Evolutionary conservation across 2,329 filamentous ascomycete species (phyloP).

Genomic region (Colletotrichum sp.): DNA sequence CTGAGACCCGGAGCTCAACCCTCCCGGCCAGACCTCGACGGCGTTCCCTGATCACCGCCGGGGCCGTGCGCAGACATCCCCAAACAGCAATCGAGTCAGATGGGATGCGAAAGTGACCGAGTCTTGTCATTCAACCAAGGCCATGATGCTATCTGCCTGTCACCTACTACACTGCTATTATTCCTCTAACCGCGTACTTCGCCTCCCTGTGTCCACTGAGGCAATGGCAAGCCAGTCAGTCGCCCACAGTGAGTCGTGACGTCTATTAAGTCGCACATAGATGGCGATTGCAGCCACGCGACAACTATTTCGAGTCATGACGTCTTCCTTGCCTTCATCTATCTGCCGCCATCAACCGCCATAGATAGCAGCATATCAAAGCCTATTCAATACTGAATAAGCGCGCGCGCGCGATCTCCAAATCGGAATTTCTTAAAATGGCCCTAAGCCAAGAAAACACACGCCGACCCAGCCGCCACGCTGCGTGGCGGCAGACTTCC

Average conservation of each 20-base stretch:
- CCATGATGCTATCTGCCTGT: neutral
- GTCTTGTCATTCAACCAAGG: neutral
- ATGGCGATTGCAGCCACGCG: neutral
- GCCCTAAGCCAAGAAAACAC: neutral
- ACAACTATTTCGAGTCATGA: neutral
- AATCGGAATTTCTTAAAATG: neutral
- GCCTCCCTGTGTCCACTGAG: neutral
- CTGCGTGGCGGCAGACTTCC: neutral
- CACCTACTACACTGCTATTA: neutral
- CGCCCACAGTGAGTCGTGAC: neutral
- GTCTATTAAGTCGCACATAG: neutral
- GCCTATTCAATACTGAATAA: neutral
- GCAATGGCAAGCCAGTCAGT: neutral
- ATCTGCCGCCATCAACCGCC: neutral
- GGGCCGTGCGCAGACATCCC: conserved; percentile 4
- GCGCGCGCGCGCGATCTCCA: neutral
- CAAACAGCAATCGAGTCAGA: conserved; percentile 16
- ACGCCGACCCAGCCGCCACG: neutral
- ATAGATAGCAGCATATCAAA: neutral
- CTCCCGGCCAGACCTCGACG: neutral
- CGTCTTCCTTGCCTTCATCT: neutral
- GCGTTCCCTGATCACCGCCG: conserved; percentile 1
- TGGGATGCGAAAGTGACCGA: neutral
- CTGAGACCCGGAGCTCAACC: conserved; percentile 18
- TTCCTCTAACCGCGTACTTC: neutral